Percentiles rank a stretch among this genome's conserved stretches.
Conservation (phyloP, 768 basidiomycete species). For the Lactarius sp. region DNA sequence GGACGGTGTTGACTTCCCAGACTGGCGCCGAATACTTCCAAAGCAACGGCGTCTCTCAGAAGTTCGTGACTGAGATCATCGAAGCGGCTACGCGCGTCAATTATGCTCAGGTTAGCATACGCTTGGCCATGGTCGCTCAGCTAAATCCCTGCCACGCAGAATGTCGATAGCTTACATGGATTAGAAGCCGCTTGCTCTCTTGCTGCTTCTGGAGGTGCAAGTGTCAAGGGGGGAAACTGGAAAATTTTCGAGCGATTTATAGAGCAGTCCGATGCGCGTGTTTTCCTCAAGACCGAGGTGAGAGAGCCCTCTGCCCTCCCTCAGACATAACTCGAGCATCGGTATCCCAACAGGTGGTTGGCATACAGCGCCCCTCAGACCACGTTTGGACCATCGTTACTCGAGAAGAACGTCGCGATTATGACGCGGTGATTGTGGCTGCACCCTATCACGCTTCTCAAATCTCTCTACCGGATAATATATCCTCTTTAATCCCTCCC, state of each 20-base stretch:
- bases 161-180: conserved; percentile 68
- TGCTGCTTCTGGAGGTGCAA: conserved; percentile 61
- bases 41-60: conserved; percentile 46
- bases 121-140: background rate
- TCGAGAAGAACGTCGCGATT: conserved; percentile 40
- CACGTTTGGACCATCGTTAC: conserved; percentile 52
- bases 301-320: conserved; percentile 12
- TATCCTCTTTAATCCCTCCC: conserved; percentile 51
- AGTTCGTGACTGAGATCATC: conserved; percentile 64
- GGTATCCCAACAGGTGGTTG: conserved; percentile 39
- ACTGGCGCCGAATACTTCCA: conserved; percentile 54
- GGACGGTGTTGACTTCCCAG: conserved; percentile 37
- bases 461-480: conserved; percentile 47
- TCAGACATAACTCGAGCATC: conserved; percentile 2
- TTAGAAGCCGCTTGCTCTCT: conserved; percentile 68
- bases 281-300: conserved; percentile 70
- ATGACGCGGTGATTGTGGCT: conserved; percentile 78
- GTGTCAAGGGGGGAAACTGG: conserved; percentile 76
- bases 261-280: conserved; percentile 57
- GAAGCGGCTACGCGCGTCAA: conserved; percentile 76
- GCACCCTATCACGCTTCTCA: conserved; percentile 74
- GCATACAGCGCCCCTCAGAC: conserved; percentile 28
- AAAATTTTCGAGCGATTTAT: conserved; percentile 82
- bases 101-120: conserved; percentile 57
- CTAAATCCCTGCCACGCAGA: conserved; percentile 35